phyloP scores from a whole-genome alignment of 2,329 filamentous ascomycete species.

The Fusarium beomiforme region DNA sequence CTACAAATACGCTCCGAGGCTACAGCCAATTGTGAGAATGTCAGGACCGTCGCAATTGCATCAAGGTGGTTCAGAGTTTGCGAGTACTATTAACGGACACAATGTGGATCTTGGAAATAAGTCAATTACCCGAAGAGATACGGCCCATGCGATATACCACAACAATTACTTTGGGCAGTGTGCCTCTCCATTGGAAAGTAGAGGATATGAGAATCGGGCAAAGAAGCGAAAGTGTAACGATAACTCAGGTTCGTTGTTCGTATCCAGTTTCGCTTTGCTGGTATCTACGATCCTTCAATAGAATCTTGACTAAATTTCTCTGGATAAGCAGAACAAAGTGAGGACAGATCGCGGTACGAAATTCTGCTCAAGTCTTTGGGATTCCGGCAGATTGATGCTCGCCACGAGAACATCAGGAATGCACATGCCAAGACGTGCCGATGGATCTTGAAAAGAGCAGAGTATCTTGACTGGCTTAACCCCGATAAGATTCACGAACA shows the following conservation, averaged over 20 bases:
- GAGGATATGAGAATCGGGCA: fast-evolving
- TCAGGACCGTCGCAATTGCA: not conserved
- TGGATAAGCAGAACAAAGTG: no score
- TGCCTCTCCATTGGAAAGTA: fast-evolving
- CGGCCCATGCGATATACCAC: not conserved
- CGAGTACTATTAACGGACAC: not conserved
- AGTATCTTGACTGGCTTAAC: conserved; percentile 24
- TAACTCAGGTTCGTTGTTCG: not conserved
- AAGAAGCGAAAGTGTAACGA: not conserved
- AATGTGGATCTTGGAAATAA: not conserved
- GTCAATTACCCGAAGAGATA: not conserved
- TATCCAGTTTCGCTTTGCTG: no score
- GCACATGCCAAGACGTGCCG: conserved; percentile 24
- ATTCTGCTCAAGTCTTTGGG: conserved; percentile 13
- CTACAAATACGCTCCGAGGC: no score
- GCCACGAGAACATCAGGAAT: conserved; percentile 6
- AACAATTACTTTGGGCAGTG: not conserved
- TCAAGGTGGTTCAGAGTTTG: not conserved
- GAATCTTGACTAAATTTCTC: no score
- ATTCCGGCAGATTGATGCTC: conserved; percentile 26
- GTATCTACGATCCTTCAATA: no score
- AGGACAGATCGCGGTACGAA: not conserved
- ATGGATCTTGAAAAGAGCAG: not conserved
- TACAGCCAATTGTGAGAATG: no score
- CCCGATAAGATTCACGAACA: not conserved